Conservation (phyloP, 495 filamentous ascomycete genomes). For the Hypomontagnella submonticulosa region DNA sequence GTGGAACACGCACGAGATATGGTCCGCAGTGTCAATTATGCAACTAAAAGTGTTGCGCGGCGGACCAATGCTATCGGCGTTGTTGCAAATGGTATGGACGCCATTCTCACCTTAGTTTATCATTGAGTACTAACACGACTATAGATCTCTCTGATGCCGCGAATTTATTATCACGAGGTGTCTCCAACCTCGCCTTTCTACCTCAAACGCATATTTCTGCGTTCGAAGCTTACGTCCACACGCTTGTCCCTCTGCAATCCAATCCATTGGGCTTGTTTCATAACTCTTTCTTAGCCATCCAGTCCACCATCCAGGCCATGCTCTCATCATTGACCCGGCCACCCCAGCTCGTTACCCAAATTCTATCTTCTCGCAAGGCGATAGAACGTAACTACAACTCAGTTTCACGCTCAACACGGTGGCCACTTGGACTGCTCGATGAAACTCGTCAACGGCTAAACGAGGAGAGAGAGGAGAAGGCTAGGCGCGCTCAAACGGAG, state of each 20-base stretch:
- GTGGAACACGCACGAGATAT: slow-evolving; percentile 88
- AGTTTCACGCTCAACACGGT: slow-evolving; percentile 75
- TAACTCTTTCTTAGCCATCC: slow-evolving; percentile 76
- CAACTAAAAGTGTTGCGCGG: slow-evolving; percentile 82
- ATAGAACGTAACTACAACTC: slow-evolving; percentile 80
- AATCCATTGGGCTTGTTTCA: slow-evolving; percentile 81
- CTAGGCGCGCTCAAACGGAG: slow-evolving; percentile 71
- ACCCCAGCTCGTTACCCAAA: slow-evolving; percentile 75
- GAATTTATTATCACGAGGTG: slow-evolving; percentile 63
- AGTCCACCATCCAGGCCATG: slow-evolving; percentile 82
- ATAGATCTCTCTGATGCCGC: slow-evolving; percentile 77
- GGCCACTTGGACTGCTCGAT: slow-evolving; percentile 86
- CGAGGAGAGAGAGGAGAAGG: slow-evolving; percentile 81
- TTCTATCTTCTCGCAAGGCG: slow-evolving; percentile 70
- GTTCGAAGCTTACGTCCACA: slow-evolving; percentile 75
- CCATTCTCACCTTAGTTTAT: slow-evolving; percentile 34
- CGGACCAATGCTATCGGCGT: slow-evolving; percentile 69
- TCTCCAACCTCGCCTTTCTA: slow-evolving; percentile 73
- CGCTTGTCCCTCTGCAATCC: slow-evolving; percentile 73
- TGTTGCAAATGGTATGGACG: slow-evolving; percentile 63
- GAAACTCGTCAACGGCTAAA: slow-evolving; percentile 84
- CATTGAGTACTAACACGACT: slow-evolving; percentile 49
- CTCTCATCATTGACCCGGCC: slow-evolving; percentile 85
- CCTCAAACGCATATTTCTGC: slow-evolving; percentile 74
- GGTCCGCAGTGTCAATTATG: slow-evolving; percentile 82